Conservation (phyloP, 176 grass and related monocot genomes). For the Musa itinerans region DNA sequence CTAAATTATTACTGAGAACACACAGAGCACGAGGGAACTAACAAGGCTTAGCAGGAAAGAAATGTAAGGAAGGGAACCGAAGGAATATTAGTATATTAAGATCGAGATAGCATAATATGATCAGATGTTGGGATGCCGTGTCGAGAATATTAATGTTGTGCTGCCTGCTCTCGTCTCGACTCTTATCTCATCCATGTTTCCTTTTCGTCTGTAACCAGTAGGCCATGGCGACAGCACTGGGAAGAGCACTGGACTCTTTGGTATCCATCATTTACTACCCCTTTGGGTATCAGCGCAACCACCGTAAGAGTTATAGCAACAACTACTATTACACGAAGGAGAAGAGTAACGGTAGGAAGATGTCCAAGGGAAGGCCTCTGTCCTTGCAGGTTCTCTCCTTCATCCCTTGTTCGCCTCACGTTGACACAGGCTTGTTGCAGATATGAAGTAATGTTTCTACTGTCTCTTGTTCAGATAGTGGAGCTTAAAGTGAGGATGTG, state of each 20-base stretch:
- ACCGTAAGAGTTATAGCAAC: background rate
- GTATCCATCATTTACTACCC: conserved; percentile 2
- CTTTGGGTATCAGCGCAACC: background rate
- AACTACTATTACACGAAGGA: background rate
- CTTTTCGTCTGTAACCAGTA: background rate
- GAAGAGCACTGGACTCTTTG: conserved; percentile 10
- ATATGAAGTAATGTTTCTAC: background rate
- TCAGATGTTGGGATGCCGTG: background rate
- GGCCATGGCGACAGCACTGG: background rate
- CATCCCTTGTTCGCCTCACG: background rate
- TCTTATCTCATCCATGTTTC: background rate
- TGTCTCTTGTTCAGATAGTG: conserved; percentile 39
- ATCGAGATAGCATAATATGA: too few relatives aligned
- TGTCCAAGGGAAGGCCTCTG: conserved; percentile 14
- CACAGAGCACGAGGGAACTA: background rate
- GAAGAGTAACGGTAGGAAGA: background rate
- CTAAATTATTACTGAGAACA: background rate
- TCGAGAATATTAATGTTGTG: background rate
- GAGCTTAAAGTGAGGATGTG: conserved; percentile 80
- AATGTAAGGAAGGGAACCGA: background rate
- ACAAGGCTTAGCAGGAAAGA: background rate
- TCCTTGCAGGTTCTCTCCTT: conserved; percentile 12
- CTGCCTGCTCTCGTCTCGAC: background rate
- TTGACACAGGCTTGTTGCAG: background rate
- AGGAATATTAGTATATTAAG: background rate